Base-by-base conservation (phyloP, 805 yeast species). In the Candida boleticola region DNA sequence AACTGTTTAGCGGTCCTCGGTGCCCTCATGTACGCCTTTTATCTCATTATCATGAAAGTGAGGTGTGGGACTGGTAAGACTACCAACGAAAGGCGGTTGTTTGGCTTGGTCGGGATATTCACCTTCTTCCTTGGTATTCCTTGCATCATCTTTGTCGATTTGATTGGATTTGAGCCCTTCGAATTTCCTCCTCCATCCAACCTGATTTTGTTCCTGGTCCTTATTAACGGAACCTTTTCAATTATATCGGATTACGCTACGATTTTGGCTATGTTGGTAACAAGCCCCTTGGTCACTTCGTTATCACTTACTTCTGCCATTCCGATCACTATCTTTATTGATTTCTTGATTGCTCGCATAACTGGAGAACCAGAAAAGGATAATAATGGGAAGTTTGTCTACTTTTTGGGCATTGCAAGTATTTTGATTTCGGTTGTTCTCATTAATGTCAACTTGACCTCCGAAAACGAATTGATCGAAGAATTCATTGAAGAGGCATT, bases 271-370 rank as follows among this genome's bases (percentile, higher is more conserved):
- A 66, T 76, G 62, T 53, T 77, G 17, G 60, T 76, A 30, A 77
- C 82, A 1, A 74, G 80, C 36, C 83, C 83, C 0, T 63, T 77
- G 42, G 68, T 76, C 13, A 71, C 79, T 2, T 66, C 80, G 3
- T 59, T 77, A 29, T 74, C 80, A 3, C 55, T 77, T 27, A 74
- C 82, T 1, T 66, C 78, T 0, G 71, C 76, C 0, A 75, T 77
- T 27, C 83, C 83, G 3, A 61, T 77, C 19, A 73, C 76, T 22
- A 73, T 77, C 50, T 63, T 73, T 40, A 63, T 74, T 37, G 83
- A 77, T 49, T 74, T 68, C 46, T 47, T 71, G 13, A 52, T 66
- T 6, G 48, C 66, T 31, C 50, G 46, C 17, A n/a, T 59, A 10
- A 44, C 54, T 0, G 66, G 57, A 6, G 52, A 44, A 39, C 40